A percentile compares a stretch with the other conserved stretches of the same genome.
Conservation (phyloP, 2,329 filamentous ascomycete genomes). For the Alternaria ethzedia region DNA sequence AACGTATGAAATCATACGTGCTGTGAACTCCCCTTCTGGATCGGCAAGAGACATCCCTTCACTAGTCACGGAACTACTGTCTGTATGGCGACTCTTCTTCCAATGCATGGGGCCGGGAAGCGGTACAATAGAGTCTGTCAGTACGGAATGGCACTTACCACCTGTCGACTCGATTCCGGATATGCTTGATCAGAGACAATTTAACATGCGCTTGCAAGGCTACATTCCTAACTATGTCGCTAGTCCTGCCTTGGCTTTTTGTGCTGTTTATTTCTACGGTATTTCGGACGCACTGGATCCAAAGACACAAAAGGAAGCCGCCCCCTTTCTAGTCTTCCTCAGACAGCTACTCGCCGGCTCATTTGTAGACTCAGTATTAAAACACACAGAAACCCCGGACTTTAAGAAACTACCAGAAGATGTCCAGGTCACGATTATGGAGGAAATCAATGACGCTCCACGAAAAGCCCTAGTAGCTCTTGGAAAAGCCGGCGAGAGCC, state of each 20-base stretch:
- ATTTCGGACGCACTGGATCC: constrained; percentile 30
- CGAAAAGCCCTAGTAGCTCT: constrained; percentile 24
- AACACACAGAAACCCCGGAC: constrained; percentile 9
- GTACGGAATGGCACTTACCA: constrained; percentile 35
- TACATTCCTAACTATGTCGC: constrained; percentile 30
- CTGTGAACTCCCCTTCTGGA: constrained; percentile 11
- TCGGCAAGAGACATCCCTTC: constrained; percentile 21
- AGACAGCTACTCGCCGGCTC: constrained; percentile 31
- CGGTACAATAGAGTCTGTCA: constrained; percentile 25
- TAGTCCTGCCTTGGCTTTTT: constrained; percentile 30
- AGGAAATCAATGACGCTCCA: constrained; percentile 32
- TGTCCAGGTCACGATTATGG: constrained; percentile 18
- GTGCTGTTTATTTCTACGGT: constrained; percentile 40
- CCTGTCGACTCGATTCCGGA: constrained; percentile 11
- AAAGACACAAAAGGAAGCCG: constrained; percentile 24
- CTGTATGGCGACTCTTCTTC: constrained; percentile 44
- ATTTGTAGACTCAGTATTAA: constrained; percentile 19
- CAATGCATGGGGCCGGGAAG: constrained; percentile 31
- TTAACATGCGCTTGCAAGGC: constrained; percentile 32
- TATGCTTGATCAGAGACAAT: constrained; percentile 9
- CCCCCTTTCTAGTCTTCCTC: constrained; percentile 38
- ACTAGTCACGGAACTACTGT: constrained; percentile 37
- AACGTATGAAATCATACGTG: constrained; percentile 31
- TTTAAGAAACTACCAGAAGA: constrained; percentile 25
- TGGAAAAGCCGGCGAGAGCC: constrained; percentile 8